Base-by-base conservation (phyloP, 2,329 filamentous ascomycete genomes). In the Ilyonectria sp. region DNA sequence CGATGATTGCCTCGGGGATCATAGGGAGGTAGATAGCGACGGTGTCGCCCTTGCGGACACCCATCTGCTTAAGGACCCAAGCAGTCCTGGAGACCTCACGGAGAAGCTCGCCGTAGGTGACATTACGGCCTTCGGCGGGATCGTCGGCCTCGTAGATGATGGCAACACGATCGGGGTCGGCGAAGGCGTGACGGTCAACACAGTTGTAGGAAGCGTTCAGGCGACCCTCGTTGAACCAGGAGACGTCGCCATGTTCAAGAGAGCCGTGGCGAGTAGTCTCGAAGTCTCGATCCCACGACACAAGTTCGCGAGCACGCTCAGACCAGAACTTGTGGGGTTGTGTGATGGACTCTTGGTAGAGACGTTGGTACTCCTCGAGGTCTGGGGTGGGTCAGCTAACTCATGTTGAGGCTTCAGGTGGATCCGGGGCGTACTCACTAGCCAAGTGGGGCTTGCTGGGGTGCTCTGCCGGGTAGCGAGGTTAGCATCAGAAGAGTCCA, bases 71-170 rank as follows among this genome's bases (percentile, higher is more conserved):
- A 75, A 99, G 88, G 26, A 93, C 92, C 86, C 94, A 94, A 50
- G 96, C 93, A 17, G 94, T 90, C 82, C 90, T 92, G 77, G 92
- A 98, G 58, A 99, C 95, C 82, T 99, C 90, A 71, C 94, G 92
- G 69, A 98, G 89, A 59, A 99, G 92, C 87, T 99, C 95, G 76
- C 92, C 90, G 77, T 98, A 99, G 72, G 94, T 96, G 81, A 99
- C 92, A 73, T 88, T 95, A 74, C 95, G 94, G 78, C 96, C 95
- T 79, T 97, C 93, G 60, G 84, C 87, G 47, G 92, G 90, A 83
- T 99, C 96, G 78, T 99, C 96, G 68, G 95, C 95, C 86, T 99
- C 96, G 86, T 98, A 99, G 85, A 98, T 97, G 84, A 99, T 97
- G 80, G 96, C 96, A 54, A 96, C 91, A 84, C 92, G 94, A 84